phyloP scores from a whole-genome alignment of 2,329 filamentous ascomycete species.

The Tolypocladium nubicola region DNA sequence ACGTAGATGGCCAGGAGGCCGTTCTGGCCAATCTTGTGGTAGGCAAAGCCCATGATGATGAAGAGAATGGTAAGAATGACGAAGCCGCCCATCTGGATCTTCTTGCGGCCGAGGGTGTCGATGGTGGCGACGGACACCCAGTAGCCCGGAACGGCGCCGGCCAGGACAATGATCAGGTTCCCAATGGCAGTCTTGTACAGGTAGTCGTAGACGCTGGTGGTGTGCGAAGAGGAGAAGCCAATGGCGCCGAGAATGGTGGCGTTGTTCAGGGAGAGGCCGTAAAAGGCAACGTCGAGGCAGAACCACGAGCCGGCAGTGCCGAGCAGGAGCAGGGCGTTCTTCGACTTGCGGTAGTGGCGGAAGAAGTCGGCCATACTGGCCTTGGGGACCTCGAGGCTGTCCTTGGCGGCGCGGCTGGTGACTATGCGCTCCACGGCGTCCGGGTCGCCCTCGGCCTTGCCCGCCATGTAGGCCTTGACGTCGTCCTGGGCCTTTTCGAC shows the following conservation, averaged over 20 bases:
- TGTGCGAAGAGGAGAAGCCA: conserved; percentile 47
- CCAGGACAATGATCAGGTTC: conserved; percentile 69
- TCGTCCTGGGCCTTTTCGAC: conserved; percentile 65
- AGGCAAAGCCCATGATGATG: conserved; percentile 53
- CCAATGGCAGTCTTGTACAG: conserved; percentile 67
- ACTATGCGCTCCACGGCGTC: conserved; percentile 58
- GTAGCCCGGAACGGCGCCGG: conserved; percentile 72
- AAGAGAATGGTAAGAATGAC: conserved; percentile 50
- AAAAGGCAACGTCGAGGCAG: conserved; percentile 53
- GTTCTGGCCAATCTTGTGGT: conserved; percentile 38
- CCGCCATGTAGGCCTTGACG: conserved; percentile 62
- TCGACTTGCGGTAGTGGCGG: conserved; percentile 58
- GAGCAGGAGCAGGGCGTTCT: conserved; percentile 60
- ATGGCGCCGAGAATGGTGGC: conserved; percentile 60
- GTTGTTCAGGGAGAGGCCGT: conserved; percentile 67
- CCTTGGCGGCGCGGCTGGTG: conserved; percentile 40
- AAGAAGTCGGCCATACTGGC: conserved; percentile 64
- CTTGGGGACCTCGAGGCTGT: conserved; percentile 53
- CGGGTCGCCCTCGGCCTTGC: conserved; percentile 49
- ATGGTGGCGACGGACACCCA: conserved; percentile 69
- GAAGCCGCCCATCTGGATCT: conserved; percentile 61
- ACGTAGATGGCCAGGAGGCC: conserved; percentile 47
- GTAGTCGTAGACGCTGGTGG: conserved; percentile 51
- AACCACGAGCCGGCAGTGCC: conserved; percentile 85
- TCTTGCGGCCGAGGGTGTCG: conserved; percentile 66